Conservation (phyloP, 441 rosid species). For the Francoa sonchifolia region DNA sequence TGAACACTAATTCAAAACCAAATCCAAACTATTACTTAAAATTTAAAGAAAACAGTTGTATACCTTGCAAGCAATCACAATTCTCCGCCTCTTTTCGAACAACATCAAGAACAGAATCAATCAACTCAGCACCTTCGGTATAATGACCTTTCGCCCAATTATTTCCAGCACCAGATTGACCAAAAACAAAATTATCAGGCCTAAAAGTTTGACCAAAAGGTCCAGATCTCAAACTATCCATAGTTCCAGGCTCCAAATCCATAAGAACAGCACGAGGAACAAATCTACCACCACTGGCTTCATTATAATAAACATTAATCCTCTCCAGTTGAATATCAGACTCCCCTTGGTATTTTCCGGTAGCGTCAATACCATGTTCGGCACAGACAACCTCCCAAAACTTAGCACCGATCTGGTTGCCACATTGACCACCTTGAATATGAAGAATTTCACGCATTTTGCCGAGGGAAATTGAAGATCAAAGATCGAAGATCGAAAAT, state of each 20-base stretch:
- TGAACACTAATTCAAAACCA: background rate
- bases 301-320: conserved; percentile 46
- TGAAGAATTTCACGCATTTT: conserved; percentile 52
- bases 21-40: no score
- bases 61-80: conserved; percentile 19
- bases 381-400: conserved; percentile 49
- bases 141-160: conserved; percentile 53
- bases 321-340: conserved; percentile 39
- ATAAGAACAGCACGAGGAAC: conserved; percentile 48
- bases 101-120: conserved; percentile 69
- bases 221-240: conserved; percentile 45
- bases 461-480: no score
- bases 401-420: conserved; percentile 55
- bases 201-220: conserved; percentile 44
- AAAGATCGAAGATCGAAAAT: background rate
- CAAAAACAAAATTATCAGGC: no score
- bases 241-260: conserved; percentile 51
- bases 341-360: conserved; percentile 31
- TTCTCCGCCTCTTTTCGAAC: conserved; percentile 34
- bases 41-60: background rate
- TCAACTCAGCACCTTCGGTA: conserved; percentile 47
- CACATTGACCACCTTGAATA: conserved; percentile 48
- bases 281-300: conserved; percentile 38
- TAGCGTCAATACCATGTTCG: conserved; percentile 44
- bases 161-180: no score